Evolutionary conservation across 1,284 basidiomycete genomes (phyloP), one percentile per base, ranked within the genome.

Genomic region (Melampsora americana): DNA sequence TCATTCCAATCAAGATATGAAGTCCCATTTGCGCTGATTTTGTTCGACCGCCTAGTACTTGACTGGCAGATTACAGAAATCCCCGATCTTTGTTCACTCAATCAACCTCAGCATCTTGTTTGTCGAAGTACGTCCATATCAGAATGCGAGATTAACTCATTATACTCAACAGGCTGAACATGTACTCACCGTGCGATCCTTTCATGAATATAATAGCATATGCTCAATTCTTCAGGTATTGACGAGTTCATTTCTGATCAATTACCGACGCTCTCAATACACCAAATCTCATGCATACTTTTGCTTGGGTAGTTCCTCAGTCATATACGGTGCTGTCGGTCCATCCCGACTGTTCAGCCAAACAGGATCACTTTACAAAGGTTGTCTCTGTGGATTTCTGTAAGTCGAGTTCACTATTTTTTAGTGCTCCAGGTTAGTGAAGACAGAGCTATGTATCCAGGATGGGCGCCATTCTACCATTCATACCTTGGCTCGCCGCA

Each of bases 311-410:
- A 42, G 42, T n/a, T 73, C 70, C 9, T 73, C 70, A 20, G 53
- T 73, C 12, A 73, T 73, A n/a, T 73, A 62, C 46, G 70, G 70
- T 16, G 70, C 70, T 4, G 62, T 73, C 11, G 70, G 70, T 1
- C 70, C 70, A 9, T 28, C 56, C 20, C 26, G 70, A 26, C 48
- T 73, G 32, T 73, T 73, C 35, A 56, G 60, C 44, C 56, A 64
- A 44, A 11, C 14, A 35, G 70, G 62, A 9, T 61, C 70, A 28
- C 26, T 73, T 46, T 73, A 73, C 26, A 53, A 62, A 44, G 56
- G 56, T 42, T 66, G 62, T 28, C 48, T 73, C 60, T 73, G 53
- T 12, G 70, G 70, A 23, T 73, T 73, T 28, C 28, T 44, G 70
- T 73, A 56, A 73, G 70, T 66, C 1, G 11, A 18, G 53, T 5